These are phyloP conservation scores for Stentor roeselii DNA, from an alignment of 73 alveolate species.

Conservation along the genomic window DNA sequence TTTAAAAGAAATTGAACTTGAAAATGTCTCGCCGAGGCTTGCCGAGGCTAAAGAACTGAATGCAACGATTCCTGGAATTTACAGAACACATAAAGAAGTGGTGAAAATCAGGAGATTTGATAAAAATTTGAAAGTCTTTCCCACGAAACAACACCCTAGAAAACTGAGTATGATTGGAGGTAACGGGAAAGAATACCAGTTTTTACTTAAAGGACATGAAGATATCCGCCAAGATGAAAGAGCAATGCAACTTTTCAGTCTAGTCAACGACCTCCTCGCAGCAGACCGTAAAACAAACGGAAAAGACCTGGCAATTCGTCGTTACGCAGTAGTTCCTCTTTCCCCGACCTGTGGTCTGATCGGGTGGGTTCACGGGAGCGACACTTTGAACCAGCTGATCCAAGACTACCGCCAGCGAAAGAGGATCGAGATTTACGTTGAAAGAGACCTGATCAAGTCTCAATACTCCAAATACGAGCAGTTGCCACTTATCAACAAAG, in stretches of 20 bases:
- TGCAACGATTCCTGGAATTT: slow-evolving; percentile 83
- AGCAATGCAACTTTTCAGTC: slow-evolving; percentile 96
- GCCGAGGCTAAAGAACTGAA: slow-evolving; percentile 56
- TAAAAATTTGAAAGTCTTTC: slow-evolving; percentile 67
- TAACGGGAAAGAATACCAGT: slow-evolving; percentile 92
- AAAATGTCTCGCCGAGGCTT: slow-evolving; percentile 64
- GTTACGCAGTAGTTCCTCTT: slow-evolving; percentile 96
- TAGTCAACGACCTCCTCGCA: slow-evolving; percentile 90
- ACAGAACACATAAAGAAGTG: slow-evolving; percentile 59
- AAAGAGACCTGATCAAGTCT: slow-evolving; percentile 76
- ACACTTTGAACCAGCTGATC: slow-evolving; percentile 87
- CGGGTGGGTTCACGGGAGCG: slow-evolving; percentile 99
- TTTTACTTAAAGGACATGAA: slow-evolving; percentile 96
- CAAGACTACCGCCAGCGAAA: slow-evolving; percentile 87
- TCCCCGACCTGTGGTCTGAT: slow-evolving; percentile 93
- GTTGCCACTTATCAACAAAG: slow-evolving; percentile 81
- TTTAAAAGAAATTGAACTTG: slow-evolving; percentile 39
- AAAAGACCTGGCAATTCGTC: slow-evolving; percentile 82
- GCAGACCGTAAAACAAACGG: slow-evolving; percentile 86
- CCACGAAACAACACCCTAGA: slow-evolving; percentile 95
- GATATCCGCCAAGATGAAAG: slow-evolving; percentile 98
- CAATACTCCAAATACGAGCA: slow-evolving; percentile 80
- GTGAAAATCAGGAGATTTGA: slow-evolving; percentile 64
- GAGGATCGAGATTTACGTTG: slow-evolving; percentile 81
- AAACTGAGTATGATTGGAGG: slow-evolving; percentile 84